Percentiles rank a stretch among this genome's conserved stretches.
Conservation (phyloP, 1,284 basidiomycete species). For the Rhodotorula sp. region DNA sequence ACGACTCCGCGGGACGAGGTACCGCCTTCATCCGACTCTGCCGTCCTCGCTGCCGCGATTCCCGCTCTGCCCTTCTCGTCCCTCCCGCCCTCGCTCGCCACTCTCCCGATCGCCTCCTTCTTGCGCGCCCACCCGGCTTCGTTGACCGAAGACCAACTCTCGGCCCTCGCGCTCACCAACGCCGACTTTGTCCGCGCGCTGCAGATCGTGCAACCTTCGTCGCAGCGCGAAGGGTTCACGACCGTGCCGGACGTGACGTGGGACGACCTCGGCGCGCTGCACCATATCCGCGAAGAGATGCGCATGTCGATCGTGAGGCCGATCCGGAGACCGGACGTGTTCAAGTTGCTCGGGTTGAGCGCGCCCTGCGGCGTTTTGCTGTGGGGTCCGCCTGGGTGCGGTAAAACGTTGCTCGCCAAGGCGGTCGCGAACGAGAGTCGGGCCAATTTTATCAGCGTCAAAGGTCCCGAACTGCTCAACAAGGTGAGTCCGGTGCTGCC, state of each 20-base stretch:
- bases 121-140: conserved; percentile 78
- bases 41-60: conserved; percentile 12
- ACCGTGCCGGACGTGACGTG: conserved; percentile 94
- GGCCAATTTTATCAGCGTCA: conserved; percentile 96
- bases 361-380: conserved; percentile 86
- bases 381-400: conserved; percentile 98
- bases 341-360: conserved; percentile 78
- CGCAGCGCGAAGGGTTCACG: conserved; percentile 95
- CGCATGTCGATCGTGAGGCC: conserved; percentile 98
- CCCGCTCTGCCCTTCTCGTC: conserved; percentile 54
- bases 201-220: conserved; percentile 85
- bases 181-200: conserved; percentile 77
- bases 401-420: conserved; percentile 92
- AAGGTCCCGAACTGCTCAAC: conserved; percentile 93
- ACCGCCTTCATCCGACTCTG: neutral
- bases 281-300: conserved; percentile 79
- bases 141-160: conserved; percentile 73
- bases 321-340: conserved; percentile 83
- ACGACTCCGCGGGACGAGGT: conserved; percentile 9
- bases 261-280: conserved; percentile 91
- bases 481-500: conserved; percentile 61
- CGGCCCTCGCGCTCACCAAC: conserved; percentile 61
- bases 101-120: conserved; percentile 81
- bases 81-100: conserved; percentile 50
- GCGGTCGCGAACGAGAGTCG: conserved; percentile 92